Evolutionary conservation across 139 green algal species (phyloP).

Genomic region (Tetradesmus lagerheimii): DNA sequence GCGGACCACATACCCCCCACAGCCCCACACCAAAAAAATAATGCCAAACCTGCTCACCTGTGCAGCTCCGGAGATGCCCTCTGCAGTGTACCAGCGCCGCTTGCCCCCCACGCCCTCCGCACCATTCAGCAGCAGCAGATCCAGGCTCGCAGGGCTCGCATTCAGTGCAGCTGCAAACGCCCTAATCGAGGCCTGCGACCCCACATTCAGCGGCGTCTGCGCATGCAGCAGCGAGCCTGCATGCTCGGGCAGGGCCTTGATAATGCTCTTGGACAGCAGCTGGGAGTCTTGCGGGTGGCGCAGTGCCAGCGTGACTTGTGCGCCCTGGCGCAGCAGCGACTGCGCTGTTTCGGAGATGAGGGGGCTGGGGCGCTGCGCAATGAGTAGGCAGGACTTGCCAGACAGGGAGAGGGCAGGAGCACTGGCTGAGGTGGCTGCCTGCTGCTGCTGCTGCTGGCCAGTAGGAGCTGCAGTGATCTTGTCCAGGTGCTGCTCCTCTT

Average conservation of each 20-base stretch:
- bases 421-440: not conserved
- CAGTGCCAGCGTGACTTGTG: constrained; percentile 7
- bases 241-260: not conserved
- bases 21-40: no score
- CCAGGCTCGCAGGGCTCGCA: not conserved
- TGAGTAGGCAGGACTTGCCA: constrained; percentile 3
- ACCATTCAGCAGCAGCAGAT: constrained; percentile 23
- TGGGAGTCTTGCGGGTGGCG: not conserved
- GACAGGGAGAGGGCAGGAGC: not conserved
- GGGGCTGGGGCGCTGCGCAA: not conserved
- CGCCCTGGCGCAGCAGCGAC: not conserved
- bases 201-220: constrained; percentile 2
- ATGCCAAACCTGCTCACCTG: not conserved
- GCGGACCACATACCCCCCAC: no score
- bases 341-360: not conserved
- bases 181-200: not conserved
- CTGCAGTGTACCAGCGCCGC: constrained; percentile 30
- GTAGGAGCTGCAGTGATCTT: not conserved
- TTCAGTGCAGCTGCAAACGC: constrained; percentile 26
- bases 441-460: not conserved
- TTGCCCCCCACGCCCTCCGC: not conserved
- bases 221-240: not conserved
- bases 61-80: not conserved
- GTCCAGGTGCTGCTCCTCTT: not conserved
- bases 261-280: not conserved